These are phyloP conservation scores for Plasmodium yoelii DNA, from an alignment of 169 alveolate genomes.

Conservation along the genomic window DNA sequence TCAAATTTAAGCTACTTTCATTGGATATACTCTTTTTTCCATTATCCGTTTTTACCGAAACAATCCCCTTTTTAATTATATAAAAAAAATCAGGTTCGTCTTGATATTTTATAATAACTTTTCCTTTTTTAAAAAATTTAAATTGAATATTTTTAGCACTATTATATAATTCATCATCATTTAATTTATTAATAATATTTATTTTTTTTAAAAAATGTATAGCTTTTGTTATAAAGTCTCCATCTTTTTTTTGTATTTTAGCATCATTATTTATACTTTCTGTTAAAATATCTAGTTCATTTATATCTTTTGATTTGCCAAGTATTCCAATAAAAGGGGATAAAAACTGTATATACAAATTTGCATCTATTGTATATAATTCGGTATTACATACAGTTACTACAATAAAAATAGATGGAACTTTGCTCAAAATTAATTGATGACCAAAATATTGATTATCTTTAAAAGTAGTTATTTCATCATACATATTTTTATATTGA, in stretches of 20 bases:
- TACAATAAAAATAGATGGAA: constrained; percentile 35
- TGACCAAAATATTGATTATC: constrained; percentile 67
- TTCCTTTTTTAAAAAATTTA: constrained; percentile 69
- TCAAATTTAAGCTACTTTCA: background rate
- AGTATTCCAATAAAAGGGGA: constrained; percentile 55
- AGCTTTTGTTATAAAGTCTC: constrained; percentile 31
- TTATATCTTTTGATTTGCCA: constrained; percentile 21
- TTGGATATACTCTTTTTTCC: background rate
- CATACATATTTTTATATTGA: constrained; percentile 74
- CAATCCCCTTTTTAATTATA: constrained; percentile 66
- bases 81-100: constrained; percentile 68
- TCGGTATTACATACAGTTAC: constrained; percentile 40
- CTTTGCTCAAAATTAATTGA: constrained; percentile 34
- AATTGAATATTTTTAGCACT: constrained; percentile 43
- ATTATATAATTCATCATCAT: constrained; percentile 38
- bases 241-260: constrained; percentile 19
- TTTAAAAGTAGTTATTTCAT: constrained; percentile 24
- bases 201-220: constrained; percentile 61
- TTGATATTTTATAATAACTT: constrained; percentile 36
- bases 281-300: constrained; percentile 5
- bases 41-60: constrained; percentile 38
- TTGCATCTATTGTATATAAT: constrained; percentile 62
- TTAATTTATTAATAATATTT: constrained; percentile 40
- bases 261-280: constrained; percentile 22
- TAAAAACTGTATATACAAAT: constrained; percentile 21